A percentile compares a stretch with the other conserved stretches of the same genome.
phyloP scores from a whole-genome alignment of 1,139 yeast genomes.

The Kodamaea alishanica region DNA sequence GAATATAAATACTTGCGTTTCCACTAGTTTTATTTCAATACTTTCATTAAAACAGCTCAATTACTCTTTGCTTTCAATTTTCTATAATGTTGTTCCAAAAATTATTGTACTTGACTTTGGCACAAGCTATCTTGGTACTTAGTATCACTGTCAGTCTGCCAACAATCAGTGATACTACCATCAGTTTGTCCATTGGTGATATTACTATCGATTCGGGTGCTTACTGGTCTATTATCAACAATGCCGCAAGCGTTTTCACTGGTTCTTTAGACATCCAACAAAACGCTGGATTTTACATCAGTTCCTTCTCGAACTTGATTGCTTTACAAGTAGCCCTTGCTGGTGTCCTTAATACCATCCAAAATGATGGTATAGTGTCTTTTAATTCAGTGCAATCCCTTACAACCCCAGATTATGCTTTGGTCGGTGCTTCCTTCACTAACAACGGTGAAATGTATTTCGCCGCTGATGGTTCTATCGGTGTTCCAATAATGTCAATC shows the following conservation, averaged over 20 bases:
- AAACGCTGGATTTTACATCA: constrained; percentile 25
- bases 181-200: constrained; percentile 22
- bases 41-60: too few relatives aligned
- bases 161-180: constrained; percentile 13
- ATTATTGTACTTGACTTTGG: too few relatives aligned
- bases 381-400: constrained; percentile 13
- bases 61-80: too few relatives aligned
- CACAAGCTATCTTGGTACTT: too few relatives aligned
- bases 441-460: constrained; percentile 30
- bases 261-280: constrained; percentile 23
- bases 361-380: constrained; percentile 13
- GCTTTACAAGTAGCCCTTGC: constrained; percentile 9
- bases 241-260: constrained; percentile 21
- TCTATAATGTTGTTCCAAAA: too few relatives aligned
- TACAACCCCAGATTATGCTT: constrained; percentile 18
- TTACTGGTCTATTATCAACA: constrained; percentile 33
- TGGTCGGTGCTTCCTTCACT: constrained; percentile 19
- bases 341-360: constrained; percentile 9
- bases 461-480: constrained; percentile 21
- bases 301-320: constrained; percentile 10
- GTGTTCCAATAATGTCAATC: constrained; percentile 20
- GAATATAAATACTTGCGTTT: too few relatives aligned
- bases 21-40: too few relatives aligned
- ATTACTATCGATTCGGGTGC: constrained; percentile 25
- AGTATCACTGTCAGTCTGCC: too few relatives aligned